Conservation (phyloP, 768 basidiomycete genomes). For the Tylopilus plumbeoviolaceoides region DNA sequence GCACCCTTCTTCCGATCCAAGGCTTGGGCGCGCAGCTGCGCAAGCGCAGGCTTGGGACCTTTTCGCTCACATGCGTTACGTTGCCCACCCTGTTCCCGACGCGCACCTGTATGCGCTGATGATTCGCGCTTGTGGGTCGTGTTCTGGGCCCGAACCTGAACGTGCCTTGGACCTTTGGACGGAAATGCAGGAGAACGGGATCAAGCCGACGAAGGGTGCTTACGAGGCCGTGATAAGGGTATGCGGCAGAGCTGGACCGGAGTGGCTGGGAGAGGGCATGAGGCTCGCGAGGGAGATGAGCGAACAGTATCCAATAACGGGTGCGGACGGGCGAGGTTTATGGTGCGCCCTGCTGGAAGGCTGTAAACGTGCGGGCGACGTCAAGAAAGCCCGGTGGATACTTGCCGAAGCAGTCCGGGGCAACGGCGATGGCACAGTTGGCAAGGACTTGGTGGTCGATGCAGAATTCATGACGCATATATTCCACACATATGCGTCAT, state of each 20-base stretch:
- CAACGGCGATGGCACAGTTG: constrained; percentile 15
- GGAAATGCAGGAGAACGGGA: constrained; percentile 80
- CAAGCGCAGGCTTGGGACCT: constrained; percentile 90
- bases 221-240: constrained; percentile 84
- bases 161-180: constrained; percentile 90
- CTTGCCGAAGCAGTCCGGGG: constrained; percentile 66
- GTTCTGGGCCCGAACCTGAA: constrained; percentile 71
- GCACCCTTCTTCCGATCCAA: constrained; percentile 17
- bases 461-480: constrained; percentile 76
- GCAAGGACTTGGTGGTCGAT: constrained; percentile 40
- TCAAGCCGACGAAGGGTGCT: constrained; percentile 60
- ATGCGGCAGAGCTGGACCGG: constrained; percentile 64
- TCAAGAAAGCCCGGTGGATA: constrained; percentile 83
- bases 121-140: constrained; percentile 78
- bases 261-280: constrained; percentile 78
- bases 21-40: constrained; percentile 39
- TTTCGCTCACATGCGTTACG: constrained; percentile 94
- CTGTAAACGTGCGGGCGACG: constrained; percentile 81
- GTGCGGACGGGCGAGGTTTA: constrained; percentile 46
- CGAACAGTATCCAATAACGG: constrained; percentile 49
- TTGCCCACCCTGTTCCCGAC: constrained; percentile 81
- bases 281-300: constrained; percentile 85
- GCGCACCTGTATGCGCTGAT: constrained; percentile 71
- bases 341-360: constrained; percentile 88
- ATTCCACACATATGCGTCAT: constrained; percentile 85